Conservation (phyloP, 305 asterid genomes). For the Fraxinus velutina region DNA sequence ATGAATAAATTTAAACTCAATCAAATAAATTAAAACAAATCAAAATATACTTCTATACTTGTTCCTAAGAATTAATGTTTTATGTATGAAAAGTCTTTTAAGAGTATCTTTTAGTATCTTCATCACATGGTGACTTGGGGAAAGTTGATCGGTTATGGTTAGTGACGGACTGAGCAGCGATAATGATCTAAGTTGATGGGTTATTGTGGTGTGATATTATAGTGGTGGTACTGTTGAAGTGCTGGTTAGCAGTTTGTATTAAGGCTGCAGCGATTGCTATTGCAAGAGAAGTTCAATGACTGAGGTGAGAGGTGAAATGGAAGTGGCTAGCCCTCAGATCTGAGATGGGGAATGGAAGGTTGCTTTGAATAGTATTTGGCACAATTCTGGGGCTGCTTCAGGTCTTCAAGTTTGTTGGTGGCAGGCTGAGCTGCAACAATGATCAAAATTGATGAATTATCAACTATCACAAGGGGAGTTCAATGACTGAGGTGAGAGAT, state of each 20-base stretch:
- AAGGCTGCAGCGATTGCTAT: neutral
- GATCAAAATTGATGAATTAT: neutral
- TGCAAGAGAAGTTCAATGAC: neutral
- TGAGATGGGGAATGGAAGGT: neutral
- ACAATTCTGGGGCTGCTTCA: neutral
- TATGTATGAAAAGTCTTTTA: neutral
- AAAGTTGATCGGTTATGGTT: neutral
- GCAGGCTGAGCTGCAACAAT: neutral
- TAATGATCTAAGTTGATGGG: neutral
- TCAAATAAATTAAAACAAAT: neutral
- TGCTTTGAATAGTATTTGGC: neutral
- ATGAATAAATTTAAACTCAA: neutral
- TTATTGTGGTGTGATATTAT: neutral
- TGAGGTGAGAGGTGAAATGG: neutral
- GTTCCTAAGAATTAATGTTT: neutral
- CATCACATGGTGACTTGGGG: neutral
- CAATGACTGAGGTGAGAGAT: neutral
- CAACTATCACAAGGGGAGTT: neutral
- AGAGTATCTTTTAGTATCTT: neutral
- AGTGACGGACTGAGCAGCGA: neutral
- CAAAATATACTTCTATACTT: neutral
- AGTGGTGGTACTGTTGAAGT: neutral
- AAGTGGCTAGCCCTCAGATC: neutral
- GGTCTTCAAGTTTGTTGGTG: neutral
- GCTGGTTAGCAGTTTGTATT: neutral